Evolutionary conservation across 2,329 filamentous ascomycete genomes (phyloP).

Genomic region (Paecilomyces variotii): DNA sequence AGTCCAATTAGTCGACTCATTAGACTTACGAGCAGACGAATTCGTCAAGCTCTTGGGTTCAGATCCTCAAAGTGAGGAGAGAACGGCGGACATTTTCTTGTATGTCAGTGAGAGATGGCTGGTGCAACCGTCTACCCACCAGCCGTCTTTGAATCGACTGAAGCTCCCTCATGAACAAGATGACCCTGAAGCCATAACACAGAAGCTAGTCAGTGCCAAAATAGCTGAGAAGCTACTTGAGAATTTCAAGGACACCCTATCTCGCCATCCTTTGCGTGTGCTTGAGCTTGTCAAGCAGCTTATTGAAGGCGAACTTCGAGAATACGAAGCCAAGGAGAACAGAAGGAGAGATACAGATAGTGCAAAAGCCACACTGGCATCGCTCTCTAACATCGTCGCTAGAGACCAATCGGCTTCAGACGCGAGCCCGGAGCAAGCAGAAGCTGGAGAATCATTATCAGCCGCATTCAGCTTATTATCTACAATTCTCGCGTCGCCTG

Average conservation of each 20-base stretch:
- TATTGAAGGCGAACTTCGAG: conserved; percentile 28
- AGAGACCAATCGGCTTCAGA: conserved; percentile 7
- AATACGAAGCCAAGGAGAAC: conserved; percentile 4
- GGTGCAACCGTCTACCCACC: conserved; percentile 14
- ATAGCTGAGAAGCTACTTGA: conserved; percentile 33
- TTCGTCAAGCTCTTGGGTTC: conserved; percentile 28
- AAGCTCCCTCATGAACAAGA: conserved; percentile 12
- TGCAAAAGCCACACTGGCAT: conserved; percentile 24
- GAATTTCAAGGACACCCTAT: conserved; percentile 35
- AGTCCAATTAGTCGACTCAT: conserved; percentile 24
- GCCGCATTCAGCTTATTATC: conserved; percentile 36
- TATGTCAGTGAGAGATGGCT: conserved; percentile 36
- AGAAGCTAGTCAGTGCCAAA: conserved; percentile 33
- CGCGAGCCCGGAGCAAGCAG: conserved; percentile 9
- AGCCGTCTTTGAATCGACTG: conserved; percentile 5
- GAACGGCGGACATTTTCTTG: conserved; percentile 34
- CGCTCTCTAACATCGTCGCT: conserved; percentile 26
- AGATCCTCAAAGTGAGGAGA: conserved; percentile 33
- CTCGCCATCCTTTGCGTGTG: conserved; percentile 30
- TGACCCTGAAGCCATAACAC: conserved; percentile 21
- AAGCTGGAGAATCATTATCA: conserved; percentile 29
- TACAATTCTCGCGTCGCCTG: conserved; percentile 34
- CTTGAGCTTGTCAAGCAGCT: conserved; percentile 35
- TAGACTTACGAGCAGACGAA: conserved; percentile 30
- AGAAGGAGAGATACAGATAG: conserved; percentile 3